Base-by-base conservation (phyloP, 805 yeast genomes). In the Lachancea dasiensis region DNA sequence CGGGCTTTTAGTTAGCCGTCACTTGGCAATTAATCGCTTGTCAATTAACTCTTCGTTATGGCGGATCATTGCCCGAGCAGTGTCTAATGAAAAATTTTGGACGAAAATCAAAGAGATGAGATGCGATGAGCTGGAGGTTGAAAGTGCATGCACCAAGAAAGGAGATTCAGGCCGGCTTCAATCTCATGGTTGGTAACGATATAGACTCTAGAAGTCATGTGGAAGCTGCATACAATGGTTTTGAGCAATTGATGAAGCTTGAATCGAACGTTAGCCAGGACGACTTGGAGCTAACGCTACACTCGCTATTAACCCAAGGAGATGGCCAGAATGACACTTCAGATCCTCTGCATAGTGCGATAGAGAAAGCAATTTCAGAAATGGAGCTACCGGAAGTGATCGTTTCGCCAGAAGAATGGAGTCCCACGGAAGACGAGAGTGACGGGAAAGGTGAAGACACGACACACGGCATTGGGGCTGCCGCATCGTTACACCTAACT, bases 241-340 rank as follows among this genome's bases (percentile, higher is more conserved):
- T 15, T 13, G 27, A 20, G 16, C 28, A 14, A 6, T 16, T 27
- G 9, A 23, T 35, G 20, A 35, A 35, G 27, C 22, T 11, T 10
- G 38, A 35, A 16, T 28, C 32, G 6, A 5, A 19, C 11, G 19
- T 7, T 5, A 21, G 23, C 28, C 43, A 43, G 24, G 32, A 37
- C 11, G 48, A 49, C 14, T 35, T 51, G 25, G 56, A 51, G 15
- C 39, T 38, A 13, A 44, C 54, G 13, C 34, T 53, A 21, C 55
- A 51, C 35, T 48, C 47, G 32, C 38, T 54, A 22, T 43, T 51
- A 13, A 47, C 51, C 2, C 41, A 40, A 20, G 43, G 42, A n/a
- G 36, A 36, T 18, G 43, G 41, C 28, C 30, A 19, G n/a, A 33
- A 25, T 3, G 32, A 27, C 4, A 31, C 20, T 5, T 26, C 30